Base-by-base conservation (phyloP, 2,329 filamentous ascomycete species). In the Gaeumannomyces tritici region DNA sequence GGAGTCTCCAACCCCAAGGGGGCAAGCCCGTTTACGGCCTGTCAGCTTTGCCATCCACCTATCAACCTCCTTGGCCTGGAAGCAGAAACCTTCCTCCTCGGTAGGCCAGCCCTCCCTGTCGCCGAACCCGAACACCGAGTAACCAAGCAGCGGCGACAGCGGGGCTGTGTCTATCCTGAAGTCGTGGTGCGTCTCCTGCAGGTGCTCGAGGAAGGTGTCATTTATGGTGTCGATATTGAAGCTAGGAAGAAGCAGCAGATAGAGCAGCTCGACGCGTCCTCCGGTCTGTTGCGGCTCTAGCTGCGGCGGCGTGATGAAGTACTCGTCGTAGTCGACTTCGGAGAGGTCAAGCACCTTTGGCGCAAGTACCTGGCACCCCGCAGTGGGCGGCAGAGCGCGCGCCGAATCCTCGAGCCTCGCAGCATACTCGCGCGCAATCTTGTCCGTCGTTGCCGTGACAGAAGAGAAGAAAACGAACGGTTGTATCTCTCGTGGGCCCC, bases 31-130 rank as follows among this genome's bases (percentile, higher is more conserved):
- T 76, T 93, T 96, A 65, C 89, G 84, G 1, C 85, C 88, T 0
- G 93, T 96, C 69, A 99, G 76, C 72, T 92, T 96, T n/a, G 93
- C 92, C 89, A 99, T 90, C 93, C 95, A 98, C 72, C 87, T 92
- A 72, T 99, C 93, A 3, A 96, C 80, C 67, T 96, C 88, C 70
- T 88, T 90, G 1, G 93, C 93, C 72, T 98, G 93, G 65, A 91
- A 92, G 72, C 93, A 97, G 75, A 93, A 99, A 0, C 93, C 93
- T 68, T 95, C 90, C 64, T 88, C 85, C 74, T 96, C 92, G 0
- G 89, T 91, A 0, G 92, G 91, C 93, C 95, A 99, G 63, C 90
- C 91, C 72, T 96, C 90, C 65, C 84, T 86, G 72, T 98, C 93
- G 24, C 93, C 93, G 70, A 97, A 89, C 0, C 95, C 95, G 77